Evolutionary conservation across 2,329 filamentous ascomycete genomes (phyloP), one percentile per base, ranked within the genome.

Genomic region (Penicillium sp.): DNA sequence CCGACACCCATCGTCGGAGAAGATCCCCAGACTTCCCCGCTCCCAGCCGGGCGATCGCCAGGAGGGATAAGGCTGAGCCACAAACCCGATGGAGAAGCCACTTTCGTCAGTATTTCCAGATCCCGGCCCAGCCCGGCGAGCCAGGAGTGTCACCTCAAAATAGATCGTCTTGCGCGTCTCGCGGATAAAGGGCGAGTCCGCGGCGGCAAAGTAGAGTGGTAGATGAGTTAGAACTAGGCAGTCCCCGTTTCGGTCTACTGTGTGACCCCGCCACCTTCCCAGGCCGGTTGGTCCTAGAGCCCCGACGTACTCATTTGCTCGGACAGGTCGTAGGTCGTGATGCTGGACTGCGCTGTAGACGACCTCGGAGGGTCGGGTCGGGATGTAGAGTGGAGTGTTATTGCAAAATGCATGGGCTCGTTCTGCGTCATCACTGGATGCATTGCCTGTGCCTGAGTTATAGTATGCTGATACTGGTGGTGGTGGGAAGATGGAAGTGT

Each of bases 1-100:
- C 37, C 82, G 78, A 26, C 82, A 77, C 1, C 85, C 85, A 65
- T 88, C 85, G 62, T 87, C 85, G 5, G 82, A 81, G 62, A 87
- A 85, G 6, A 88, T 81, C 1, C 77, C 85, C 2, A 87, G 67
- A 56, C 82, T 83, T 1, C 79, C 84, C 43, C 85, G 77, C 63
- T 87, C 82, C 85, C 84, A 87, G 1, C 85, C 85, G 0, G 85
- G 85, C 7, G 85, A 79, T 20, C 85, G 76, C 76, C 82, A 87
- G 0, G 81, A 76, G 1, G 85, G 85, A 65, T 86, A 87, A 5
- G 85, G 85, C 47, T 82, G 82, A 4, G 83, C 84, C 31, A 79
- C 75, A 63, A 82, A 87, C 2, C 85, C 85, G 29, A 87, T 75
- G 0, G 83, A 81, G 31, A 87, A 74, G 1, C 82, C 82, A 4